A percentile compares a stretch with the other conserved stretches of the same genome.
phyloP scores from a whole-genome alignment of 805 yeast genomes.

The Priceomyces melissophilus region DNA sequence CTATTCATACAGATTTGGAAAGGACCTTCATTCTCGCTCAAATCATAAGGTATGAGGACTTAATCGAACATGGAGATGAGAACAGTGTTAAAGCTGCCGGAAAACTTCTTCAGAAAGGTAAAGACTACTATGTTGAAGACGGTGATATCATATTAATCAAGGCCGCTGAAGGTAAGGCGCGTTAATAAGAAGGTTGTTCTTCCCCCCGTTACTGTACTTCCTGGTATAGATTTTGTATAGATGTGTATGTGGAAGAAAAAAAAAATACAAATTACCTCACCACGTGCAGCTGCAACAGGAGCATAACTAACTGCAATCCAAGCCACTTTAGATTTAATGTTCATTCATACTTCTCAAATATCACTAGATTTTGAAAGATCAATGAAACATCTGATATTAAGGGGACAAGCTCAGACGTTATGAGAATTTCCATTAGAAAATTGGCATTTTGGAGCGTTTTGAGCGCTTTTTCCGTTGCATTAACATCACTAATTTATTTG shows the following conservation, averaged over 20 bases:
- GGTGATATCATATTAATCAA: constrained; percentile 91
- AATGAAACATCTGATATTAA: neutral
- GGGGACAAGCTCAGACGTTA: neutral
- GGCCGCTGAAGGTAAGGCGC: constrained; percentile 88
- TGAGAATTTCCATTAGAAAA: constrained; percentile 12
- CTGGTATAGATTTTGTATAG: neutral
- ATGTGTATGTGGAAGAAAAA: neutral
- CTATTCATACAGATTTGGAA: constrained; percentile 94
- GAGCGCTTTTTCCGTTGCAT: neutral
- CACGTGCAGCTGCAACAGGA: too few species aligned
- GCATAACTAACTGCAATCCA: too few species aligned
- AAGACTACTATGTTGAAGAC: constrained; percentile 91
- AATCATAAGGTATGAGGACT: constrained; percentile 80
- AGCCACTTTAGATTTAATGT: too few species aligned
- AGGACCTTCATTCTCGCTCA: constrained; percentile 92
- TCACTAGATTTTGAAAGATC: neutral
- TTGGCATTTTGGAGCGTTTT: neutral
- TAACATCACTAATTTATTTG: neutral
- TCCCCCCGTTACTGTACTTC: too few species aligned
- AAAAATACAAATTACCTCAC: too few species aligned
- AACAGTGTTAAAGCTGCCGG: constrained; percentile 81
- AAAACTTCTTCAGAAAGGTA: constrained; percentile 87
- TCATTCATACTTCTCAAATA: too few species aligned
- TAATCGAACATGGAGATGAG: constrained; percentile 73
- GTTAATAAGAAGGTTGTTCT: constrained; percentile 22